These are phyloP conservation scores for Penstemon newberryi DNA, from an alignment of 257 asterid genomes.

Conservation along the genomic window DNA sequence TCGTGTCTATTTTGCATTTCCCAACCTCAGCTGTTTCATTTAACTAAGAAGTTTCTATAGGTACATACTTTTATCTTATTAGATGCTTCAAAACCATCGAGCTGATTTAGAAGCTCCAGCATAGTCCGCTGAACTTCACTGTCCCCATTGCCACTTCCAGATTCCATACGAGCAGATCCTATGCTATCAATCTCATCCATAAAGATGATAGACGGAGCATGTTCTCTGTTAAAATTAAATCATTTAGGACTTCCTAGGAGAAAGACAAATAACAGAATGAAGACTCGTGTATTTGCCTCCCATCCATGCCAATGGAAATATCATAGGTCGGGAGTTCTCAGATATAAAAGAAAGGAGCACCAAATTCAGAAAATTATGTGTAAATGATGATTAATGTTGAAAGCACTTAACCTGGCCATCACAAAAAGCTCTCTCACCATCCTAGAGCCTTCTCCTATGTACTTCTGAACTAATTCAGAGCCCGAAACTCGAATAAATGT, in stretches of 20 bases:
- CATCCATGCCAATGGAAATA: neutral
- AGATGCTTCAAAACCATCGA: conserved; percentile 96
- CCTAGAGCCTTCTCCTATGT: conserved; percentile 71
- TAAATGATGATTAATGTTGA: neutral
- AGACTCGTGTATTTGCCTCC: neutral
- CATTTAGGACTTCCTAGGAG: conserved; percentile 13
- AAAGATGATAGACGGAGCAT: conserved; percentile 90
- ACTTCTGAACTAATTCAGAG: conserved; percentile 59
- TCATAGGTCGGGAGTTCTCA: neutral
- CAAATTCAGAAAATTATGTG: neutral
- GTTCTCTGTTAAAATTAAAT: conserved; percentile 54
- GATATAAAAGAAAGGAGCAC: neutral
- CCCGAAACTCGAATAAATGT: conserved; percentile 65
- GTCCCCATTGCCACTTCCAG: conserved; percentile 90
- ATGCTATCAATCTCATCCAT: conserved; percentile 96
- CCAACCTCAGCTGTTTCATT: conserved; percentile 10
- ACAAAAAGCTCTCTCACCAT: conserved; percentile 97
- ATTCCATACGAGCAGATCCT: conserved; percentile 91
- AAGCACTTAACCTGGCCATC: conserved; percentile 79
- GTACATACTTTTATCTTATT: conserved; percentile 69
- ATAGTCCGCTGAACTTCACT: conserved; percentile 94
- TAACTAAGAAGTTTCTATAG: conserved; percentile 1
- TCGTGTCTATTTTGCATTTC: neutral
- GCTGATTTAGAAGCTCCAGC: conserved; percentile 94
- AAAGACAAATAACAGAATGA: neutral